These are phyloP conservation scores for Phragmites australis DNA, from an alignment of 176 grass and related monocot genomes.

Conservation along the genomic window DNA sequence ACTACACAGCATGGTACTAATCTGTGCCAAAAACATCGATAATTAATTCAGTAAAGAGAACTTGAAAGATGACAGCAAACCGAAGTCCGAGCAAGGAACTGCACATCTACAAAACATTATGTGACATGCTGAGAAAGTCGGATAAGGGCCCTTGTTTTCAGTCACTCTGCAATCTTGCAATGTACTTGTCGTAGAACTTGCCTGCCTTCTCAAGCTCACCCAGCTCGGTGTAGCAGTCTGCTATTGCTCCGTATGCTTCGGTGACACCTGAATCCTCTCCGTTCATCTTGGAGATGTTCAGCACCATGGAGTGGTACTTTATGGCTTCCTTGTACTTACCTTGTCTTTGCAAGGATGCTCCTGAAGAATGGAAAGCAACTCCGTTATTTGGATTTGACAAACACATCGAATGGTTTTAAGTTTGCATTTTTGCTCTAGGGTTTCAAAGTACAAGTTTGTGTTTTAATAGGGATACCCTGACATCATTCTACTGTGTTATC, in stretches of 20 bases:
- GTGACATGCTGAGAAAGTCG: neutral
- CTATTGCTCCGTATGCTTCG: conserved; percentile 91
- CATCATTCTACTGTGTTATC: neutral
- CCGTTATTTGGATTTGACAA: conserved; percentile 5
- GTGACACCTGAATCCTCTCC: conserved; percentile 82
- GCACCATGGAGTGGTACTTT: conserved; percentile 89
- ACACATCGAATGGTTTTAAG: neutral
- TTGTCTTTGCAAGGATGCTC: conserved; percentile 91
- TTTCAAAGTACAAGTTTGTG: neutral
- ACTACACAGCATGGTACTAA: neutral
- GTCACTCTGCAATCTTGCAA: conserved; percentile 80
- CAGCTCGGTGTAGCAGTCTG: conserved; percentile 93
- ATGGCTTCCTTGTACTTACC: conserved; percentile 92
- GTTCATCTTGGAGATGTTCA: conserved; percentile 65
- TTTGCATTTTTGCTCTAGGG: neutral
- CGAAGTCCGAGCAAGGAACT: conserved; percentile 7
- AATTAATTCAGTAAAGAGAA: conserved; percentile 11
- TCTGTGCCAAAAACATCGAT: neutral
- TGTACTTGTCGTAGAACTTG: conserved; percentile 88
- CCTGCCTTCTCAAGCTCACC: conserved; percentile 94
- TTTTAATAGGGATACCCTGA: neutral
- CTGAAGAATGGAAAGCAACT: conserved; percentile 52
- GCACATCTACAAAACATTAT: conserved; percentile 10
- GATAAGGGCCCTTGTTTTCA: conserved; percentile 29
- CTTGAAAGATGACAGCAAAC: neutral